Base-by-base conservation (phyloP, 768 basidiomycete species). In the Tulasnella sp. region DNA sequence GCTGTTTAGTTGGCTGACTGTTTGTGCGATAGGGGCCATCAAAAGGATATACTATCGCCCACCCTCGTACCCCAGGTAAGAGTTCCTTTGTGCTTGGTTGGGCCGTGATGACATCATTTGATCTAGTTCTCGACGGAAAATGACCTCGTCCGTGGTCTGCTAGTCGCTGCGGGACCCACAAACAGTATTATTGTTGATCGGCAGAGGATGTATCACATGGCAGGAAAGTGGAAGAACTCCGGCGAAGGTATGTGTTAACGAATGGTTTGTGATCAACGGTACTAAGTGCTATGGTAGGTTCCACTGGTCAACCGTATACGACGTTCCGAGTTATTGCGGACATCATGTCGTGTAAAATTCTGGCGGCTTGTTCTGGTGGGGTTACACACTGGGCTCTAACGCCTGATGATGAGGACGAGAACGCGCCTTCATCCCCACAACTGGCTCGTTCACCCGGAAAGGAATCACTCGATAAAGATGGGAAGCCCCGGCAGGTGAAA, bases 181-280 rank as follows among this genome's bases (percentile, higher is more conserved):
- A 88, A 79, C 68, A 83, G 82, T n/a, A 78, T 86, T 6, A 84
- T 90, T 25, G 74, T 91, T 36, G 91, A 94, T 67, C 81, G 77
- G 46, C 84, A 88, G 64, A 75, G 77, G n/a, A 86, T 90, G 81
- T 88, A 81, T 64, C 92, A 77, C 76, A 86, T 84, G 81, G 84
- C 84, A 40, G 86, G 83, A 35, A 91, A 91, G 80, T 98, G 88
- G 87, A 97, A 97, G 69, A 87, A 83, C 62, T 91, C 89, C 5
- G 93, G 93, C 9, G 93, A 96, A 69, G 93, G 91, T 79, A 63
- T 41, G 15, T 8, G 41, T 11, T 8, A 9, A 27, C 29, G 17
- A 25, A 49, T 6, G 2, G n/a, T 17, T 15, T 21, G 6, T 12
- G n/a, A 45, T 8, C n/a, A 7, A n/a, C n/a, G 17, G 4, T 1